Evolutionary conservation across 345 rosid species (phyloP), one percentile per base, ranked within the genome.

Genomic region (Turritis glabra): DNA sequence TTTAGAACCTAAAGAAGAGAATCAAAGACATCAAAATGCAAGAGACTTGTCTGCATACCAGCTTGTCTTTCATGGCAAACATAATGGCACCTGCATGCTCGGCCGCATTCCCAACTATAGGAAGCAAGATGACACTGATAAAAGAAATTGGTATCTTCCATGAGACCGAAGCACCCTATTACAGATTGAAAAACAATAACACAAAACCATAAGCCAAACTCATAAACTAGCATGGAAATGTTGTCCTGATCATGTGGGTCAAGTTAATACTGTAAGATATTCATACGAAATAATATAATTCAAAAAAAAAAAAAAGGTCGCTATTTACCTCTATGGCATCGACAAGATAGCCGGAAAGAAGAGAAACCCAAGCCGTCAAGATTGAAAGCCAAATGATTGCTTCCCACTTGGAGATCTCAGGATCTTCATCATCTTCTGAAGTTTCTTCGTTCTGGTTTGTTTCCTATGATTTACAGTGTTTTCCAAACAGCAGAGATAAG

Each of bases 41-140:
- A 11, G 60, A 64, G 53, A 55, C 19, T 55, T 54, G 60, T 70
- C 22, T 35, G n/a, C 9, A 54, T 87, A 94, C 98, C 71, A 94
- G 93, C 82, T 94, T 94, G 79, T 91, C 93, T 82, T 94, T 91
- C 96, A 91, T 90, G 37, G 97, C 98, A 68, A 94, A 91, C 93
- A 91, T 91, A 50, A 94, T 86, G 14, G 98, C 96, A 65, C 98
- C 88, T 18, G 97, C 90, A 75, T 91, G 98, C 84, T 94, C 98
- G 0, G 97, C 97, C 15, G 98, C 98, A 72, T 94, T 94, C 52
- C 98, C 98, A 43, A 94, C 97, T 64, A 93, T 91, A 40, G 98
- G 98, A 70, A 94, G 98, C 83, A 94, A 79, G 77, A 91, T 91
- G 43, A 94, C 96, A 71, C 98, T 90, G 64, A 91, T 94, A 81